phyloP scores from a whole-genome alignment of 257 asterid species.

The Fraxinus cuspidata region DNA sequence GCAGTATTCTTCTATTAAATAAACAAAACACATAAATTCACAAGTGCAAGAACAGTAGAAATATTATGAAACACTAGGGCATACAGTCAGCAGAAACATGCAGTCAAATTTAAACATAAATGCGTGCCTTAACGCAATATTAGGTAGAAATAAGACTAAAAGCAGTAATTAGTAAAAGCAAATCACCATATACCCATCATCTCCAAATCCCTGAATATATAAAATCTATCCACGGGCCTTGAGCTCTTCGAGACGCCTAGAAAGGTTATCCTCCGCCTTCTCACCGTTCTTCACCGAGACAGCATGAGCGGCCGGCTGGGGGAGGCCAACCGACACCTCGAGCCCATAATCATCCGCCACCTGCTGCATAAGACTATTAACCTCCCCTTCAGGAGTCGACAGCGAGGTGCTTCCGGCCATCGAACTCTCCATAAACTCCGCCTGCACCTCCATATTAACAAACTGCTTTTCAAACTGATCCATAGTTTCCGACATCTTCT shows the following conservation, averaged over 20 bases:
- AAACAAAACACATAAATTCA: neutral
- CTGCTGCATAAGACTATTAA: constrained; percentile 89
- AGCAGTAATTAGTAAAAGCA: neutral
- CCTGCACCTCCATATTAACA: constrained; percentile 98
- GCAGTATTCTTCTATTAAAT: neutral
- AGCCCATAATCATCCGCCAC: constrained; percentile 98
- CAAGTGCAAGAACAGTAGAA: neutral
- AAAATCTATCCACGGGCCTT: constrained; percentile 80
- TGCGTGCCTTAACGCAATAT: neutral
- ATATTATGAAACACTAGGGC: neutral
- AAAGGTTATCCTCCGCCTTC: constrained; percentile 81
- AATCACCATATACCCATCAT: neutral
- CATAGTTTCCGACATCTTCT: constrained; percentile 99
- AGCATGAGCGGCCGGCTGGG: constrained; percentile 77
- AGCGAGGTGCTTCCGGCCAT: constrained; percentile 97
- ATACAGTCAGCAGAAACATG: neutral
- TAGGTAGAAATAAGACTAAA: neutral
- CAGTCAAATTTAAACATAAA: neutral
- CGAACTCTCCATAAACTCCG: constrained; percentile 97
- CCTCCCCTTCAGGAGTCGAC: constrained; percentile 92
- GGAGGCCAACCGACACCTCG: constrained; percentile 90
- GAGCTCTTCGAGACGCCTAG: constrained; percentile 96
- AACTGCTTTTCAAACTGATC: constrained; percentile 90
- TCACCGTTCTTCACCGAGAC: constrained; percentile 56
- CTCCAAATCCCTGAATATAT: constrained; percentile 2